Evolutionary conservation across 345 rosid species (phyloP), one percentile per base, ranked within the genome.

Genomic region (Psidium guajava): DNA sequence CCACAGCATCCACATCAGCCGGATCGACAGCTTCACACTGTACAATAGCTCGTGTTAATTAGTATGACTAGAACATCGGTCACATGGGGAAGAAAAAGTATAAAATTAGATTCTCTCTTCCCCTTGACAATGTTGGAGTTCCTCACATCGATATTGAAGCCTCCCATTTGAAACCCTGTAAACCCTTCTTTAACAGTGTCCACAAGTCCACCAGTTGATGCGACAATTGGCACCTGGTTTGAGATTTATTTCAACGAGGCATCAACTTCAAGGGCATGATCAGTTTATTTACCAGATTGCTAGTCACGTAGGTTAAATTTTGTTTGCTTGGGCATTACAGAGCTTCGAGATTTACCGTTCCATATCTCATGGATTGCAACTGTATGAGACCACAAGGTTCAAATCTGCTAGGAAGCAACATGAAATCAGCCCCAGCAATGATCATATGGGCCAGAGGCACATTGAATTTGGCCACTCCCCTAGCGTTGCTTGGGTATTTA

Each of bases 371-470:
- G 47, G 99, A 98, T 32, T 97, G 99, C 84, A 97, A 84, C 88
- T 96, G 99, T 86, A 97, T 96, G 88, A 97, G 98, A 89, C 99
- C 99, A 24, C 99, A 97, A 4, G 99, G 99, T 88, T 97, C 99
- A 74, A 97, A 97, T 89, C 99, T 92, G 85, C 99, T 97, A 0
- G 98, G 98, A 85, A 95, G 54, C 87, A 97, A 81, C 87, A 97
- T 92, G 88, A 90, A 97, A 88, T 95, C 98, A 83, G 98, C 97
- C 52, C 99, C 98, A 75, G 98, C 95, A 42, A 91, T 95, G 84
- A 97, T 95, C 98, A 89, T 93, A 86, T 97, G 99, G 49, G 99
- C 98, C 88, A 97, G 85, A 50, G 95, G 91, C 53, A 88, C 93
- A 56, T 93, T 97, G 91, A 97, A 97, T 82, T 93, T 93, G 83